phyloP scores from a whole-genome alignment of 169 alveolate species.

The Cryptosporidium muris region DNA sequence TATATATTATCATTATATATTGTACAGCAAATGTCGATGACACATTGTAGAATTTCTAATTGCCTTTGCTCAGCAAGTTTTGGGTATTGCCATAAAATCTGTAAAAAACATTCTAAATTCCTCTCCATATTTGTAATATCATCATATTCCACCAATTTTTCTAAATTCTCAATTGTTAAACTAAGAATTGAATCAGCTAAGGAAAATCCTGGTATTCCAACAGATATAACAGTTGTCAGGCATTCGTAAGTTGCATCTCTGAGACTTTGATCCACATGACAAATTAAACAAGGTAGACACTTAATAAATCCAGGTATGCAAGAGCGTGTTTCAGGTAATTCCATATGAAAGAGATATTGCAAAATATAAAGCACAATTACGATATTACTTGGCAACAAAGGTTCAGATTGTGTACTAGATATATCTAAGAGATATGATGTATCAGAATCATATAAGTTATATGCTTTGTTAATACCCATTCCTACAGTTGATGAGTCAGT shows the following conservation, averaged over 20 bases:
- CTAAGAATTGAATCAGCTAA: constrained; percentile 3
- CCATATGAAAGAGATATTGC: constrained; percentile 19
- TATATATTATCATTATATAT: constrained; percentile 7
- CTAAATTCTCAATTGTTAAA: constrained; percentile 1
- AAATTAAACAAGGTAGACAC: constrained; percentile 33
- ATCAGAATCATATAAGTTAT: not conserved
- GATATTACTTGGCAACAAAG: constrained; percentile 41
- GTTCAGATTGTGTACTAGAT: constrained; percentile 4
- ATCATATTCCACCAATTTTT: constrained; percentile 24
- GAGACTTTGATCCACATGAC: constrained; percentile 42
- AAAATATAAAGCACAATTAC: constrained; percentile 18
- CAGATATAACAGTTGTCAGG: constrained; percentile 2
- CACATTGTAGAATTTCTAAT: constrained; percentile 30
- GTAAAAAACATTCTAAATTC: constrained; percentile 10
- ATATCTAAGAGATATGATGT: constrained; percentile 23
- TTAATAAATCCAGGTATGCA: constrained; percentile 25
- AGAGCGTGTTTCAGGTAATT: constrained; percentile 38
- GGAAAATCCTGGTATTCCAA: constrained; percentile 60
- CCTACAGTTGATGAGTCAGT: not conserved
- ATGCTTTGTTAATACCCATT: not conserved
- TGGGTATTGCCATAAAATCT: constrained; percentile 20
- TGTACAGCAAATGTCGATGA: constrained; percentile 25
- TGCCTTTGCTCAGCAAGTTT: constrained; percentile 4
- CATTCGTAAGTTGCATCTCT: constrained; percentile 64
- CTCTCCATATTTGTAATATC: constrained; percentile 39